phyloP scores from a whole-genome alignment of 2,329 filamentous ascomycete species.

The Fusarium praegraminearum region DNA sequence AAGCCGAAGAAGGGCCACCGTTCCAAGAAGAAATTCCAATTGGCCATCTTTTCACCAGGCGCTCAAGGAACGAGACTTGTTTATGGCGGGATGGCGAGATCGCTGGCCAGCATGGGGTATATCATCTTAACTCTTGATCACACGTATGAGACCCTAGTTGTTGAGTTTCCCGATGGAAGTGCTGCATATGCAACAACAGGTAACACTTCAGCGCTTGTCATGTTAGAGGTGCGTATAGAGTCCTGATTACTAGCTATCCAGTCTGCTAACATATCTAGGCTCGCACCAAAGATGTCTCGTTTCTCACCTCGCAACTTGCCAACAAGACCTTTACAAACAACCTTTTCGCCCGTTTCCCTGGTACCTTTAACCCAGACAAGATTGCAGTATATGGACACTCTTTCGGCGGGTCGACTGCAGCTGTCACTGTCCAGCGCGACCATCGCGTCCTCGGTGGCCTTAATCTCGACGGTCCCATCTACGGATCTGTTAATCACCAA shows the following conservation, averaged over 20 bases:
- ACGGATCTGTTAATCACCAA: conserved; percentile 37
- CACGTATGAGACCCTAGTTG: conserved; percentile 57
- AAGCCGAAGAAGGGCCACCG: neutral
- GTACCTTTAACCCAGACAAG: conserved; percentile 5
- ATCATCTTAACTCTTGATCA: conserved; percentile 62
- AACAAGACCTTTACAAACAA: conserved; percentile 29
- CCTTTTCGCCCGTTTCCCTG: conserved; percentile 21
- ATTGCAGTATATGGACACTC: conserved; percentile 29
- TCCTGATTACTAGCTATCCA: too few species aligned
- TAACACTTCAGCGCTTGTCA: neutral
- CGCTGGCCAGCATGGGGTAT: conserved; percentile 60
- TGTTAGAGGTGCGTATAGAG: conserved; percentile 7
- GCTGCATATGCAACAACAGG: conserved; percentile 11
- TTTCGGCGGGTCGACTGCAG: conserved; percentile 32
- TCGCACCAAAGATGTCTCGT: conserved; percentile 16
- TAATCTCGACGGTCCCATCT: conserved; percentile 29
- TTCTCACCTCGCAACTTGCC: conserved; percentile 38
- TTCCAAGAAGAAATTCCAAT: neutral
- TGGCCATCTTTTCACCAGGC: conserved; percentile 58
- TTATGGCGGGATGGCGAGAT: conserved; percentile 57
- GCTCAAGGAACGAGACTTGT: conserved; percentile 55
- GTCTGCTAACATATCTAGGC: neutral
- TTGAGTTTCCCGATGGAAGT: conserved; percentile 59
- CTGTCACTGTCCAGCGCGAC: conserved; percentile 48
- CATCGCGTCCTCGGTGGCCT: conserved; percentile 52